Percentiles rank a stretch among this genome's conserved stretches.
These are phyloP conservation scores for Lycium barbarum DNA, from an alignment of 257 asterid genomes.

Conservation along the genomic window DNA sequence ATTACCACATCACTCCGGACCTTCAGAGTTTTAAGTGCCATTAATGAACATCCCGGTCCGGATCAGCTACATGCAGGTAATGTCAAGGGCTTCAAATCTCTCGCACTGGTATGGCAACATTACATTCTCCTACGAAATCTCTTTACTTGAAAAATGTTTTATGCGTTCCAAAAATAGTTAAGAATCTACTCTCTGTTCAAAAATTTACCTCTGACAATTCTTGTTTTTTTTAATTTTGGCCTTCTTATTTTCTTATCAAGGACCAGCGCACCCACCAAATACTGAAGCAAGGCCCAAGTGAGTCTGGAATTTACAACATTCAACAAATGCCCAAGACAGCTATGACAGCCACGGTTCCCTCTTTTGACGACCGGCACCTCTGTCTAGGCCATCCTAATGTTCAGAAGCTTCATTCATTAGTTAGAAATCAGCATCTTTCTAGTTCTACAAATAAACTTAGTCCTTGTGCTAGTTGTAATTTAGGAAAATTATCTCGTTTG, in stretches of 20 bases:
- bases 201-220: not conserved
- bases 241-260: not conserved
- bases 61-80: not conserved
- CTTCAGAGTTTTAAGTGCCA: not conserved
- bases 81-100: not conserved
- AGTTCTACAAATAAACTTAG: not conserved
- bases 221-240: not conserved
- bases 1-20: slow-evolving; percentile 21
- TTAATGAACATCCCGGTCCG: not conserved
- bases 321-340: not conserved
- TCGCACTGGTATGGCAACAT: not conserved
- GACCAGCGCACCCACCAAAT: not conserved
- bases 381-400: not conserved
- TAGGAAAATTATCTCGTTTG: slow-evolving; percentile 17
- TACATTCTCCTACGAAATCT: not conserved
- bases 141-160: not conserved
- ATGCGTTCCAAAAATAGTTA: not conserved
- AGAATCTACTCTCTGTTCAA: not conserved
- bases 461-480: not conserved
- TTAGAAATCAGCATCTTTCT: not conserved
- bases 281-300: not conserved
- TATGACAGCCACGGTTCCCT: not conserved
- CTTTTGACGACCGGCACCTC: not conserved
- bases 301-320: not conserved
- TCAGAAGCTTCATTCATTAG: not conserved